phyloP scores from a whole-genome alignment of 1,284 basidiomycete species.

The Ustilago loliicola region DNA sequence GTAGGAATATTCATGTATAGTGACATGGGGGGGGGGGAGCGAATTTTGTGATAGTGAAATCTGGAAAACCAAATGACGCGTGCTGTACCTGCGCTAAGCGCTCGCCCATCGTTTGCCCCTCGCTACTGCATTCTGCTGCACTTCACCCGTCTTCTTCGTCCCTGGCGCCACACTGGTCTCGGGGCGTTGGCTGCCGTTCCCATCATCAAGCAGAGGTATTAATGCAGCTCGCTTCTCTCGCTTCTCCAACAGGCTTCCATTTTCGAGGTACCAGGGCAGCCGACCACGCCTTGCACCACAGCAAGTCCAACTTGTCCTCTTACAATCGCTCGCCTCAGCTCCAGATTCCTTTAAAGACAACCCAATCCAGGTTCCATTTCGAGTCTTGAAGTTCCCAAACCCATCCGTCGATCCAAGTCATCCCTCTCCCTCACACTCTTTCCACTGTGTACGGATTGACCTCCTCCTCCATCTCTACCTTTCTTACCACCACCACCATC shows the following conservation, averaged over 20 bases:
- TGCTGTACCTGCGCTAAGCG: conserved; percentile 4
- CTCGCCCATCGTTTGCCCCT: background rate
- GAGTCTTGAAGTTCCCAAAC: conserved; percentile 2
- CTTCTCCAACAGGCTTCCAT: conserved; percentile 26
- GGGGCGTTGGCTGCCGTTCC: conserved; percentile 16
- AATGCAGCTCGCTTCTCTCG: conserved; percentile 47
- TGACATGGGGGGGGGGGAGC: no score
- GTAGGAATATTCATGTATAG: no score
- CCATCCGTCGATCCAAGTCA: conserved; percentile 14
- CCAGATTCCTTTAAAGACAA: conserved; percentile 20
- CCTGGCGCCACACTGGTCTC: background rate
- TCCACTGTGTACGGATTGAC: background rate
- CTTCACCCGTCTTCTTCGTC: conserved; percentile 2
- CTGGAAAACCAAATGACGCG: no score
- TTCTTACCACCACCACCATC: background rate
- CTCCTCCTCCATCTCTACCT: background rate
- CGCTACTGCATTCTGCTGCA: background rate
- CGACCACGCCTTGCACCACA: background rate
- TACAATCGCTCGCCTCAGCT: conserved; percentile 11
- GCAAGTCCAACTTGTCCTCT: background rate
- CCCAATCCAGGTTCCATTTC: conserved; percentile 6
- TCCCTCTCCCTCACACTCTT: background rate
- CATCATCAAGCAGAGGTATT: background rate
- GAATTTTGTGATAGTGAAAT: no score
- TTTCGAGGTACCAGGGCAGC: conserved; percentile 25